Evolutionary conservation across 768 basidiomycete genomes (phyloP), one percentile per base, ranked within the genome.

Genomic region (Lactarius quietus): DNA sequence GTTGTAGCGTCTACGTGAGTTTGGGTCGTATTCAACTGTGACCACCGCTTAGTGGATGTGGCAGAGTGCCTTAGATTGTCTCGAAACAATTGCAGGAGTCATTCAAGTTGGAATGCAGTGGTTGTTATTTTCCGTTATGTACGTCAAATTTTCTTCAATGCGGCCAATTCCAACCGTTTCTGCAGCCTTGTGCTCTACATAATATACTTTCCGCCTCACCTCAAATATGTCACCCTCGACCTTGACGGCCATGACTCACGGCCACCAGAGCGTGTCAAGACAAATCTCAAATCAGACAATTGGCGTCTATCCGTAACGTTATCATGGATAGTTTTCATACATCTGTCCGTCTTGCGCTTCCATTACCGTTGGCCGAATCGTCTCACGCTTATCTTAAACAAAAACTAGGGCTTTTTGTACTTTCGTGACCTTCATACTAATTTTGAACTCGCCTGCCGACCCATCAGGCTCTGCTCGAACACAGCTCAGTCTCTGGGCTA

Each of bases 141-240:
- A 69, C 61, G 90, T 82, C 18, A n/a, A 10, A n/a, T 64, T 29
- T n/a, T 2, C 17, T 26, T 28, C 61, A 59, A 28, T 41, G 10
- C 39, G 31, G 57, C n/a, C 53, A n/a, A 4, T 36, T 52, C 35
- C 59, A 17, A 58, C 29, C 20, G 3, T 7, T 54, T 26, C 8
- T n/a, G 5, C 69, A 98, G 95, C 52, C 81, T 98, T 64, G 82
- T 95, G 0, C 84, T 99, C 2, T 98, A 92, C 78, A 87, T 99
- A 79, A 78, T 90, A 45, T 98, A 95, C 79, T 98, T 93, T 74
- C 97, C 97, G 0, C 77, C 82, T 7, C 85, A 91, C 71, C 85
- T 90, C 72, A 97, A 95, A 76, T 91, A 87, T 72, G 76, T 77
- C 55, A 76, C 80, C 55, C 70, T 82, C 10, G 75, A 78, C 57